phyloP scores from a whole-genome alignment of 192 early-diverging fungal species.

The Coemansia sp. region DNA sequence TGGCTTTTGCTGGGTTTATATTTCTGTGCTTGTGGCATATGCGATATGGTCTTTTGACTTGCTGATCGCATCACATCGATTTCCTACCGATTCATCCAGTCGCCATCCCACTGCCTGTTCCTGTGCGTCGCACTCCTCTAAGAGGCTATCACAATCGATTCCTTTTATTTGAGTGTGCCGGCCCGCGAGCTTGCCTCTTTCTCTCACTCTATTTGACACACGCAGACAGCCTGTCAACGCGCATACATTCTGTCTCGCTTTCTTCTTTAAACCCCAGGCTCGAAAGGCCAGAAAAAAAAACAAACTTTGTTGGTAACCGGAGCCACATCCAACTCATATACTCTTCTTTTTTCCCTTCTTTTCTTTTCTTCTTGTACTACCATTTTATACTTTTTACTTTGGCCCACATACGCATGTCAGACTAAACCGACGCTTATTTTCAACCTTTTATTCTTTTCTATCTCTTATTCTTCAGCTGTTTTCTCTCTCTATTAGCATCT shows the following conservation, averaged over 20 bases:
- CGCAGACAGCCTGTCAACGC: not conserved
- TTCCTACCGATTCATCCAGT: not conserved
- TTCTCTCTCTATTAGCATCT: not conserved
- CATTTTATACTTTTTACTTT: slow-evolving; percentile 1
- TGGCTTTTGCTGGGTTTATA: not conserved
- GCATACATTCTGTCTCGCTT: not conserved
- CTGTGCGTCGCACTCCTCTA: not conserved
- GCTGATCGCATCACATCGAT: not conserved
- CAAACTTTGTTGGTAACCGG: not conserved
- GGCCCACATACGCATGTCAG: not conserved
- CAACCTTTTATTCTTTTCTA: not conserved
- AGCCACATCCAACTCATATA: not conserved
- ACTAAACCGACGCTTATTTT: not conserved
- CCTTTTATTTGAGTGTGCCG: too few relatives aligned
- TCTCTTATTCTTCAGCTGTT: not conserved
- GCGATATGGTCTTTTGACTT: not conserved
- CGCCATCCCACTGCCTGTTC: not conserved
- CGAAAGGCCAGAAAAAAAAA: not conserved
- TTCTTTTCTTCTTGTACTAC: not conserved
- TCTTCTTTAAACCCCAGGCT: not conserved
- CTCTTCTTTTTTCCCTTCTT: not conserved
- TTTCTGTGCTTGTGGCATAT: not conserved
- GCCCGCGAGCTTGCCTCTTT: too few relatives aligned
- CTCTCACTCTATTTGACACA: too few relatives aligned
- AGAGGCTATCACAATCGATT: too few relatives aligned